Percentiles rank a stretch among this genome's conserved stretches.
Evolutionary conservation across 2,329 filamentous ascomycete genomes (phyloP).

Genomic region (Monosporascus sp.): DNA sequence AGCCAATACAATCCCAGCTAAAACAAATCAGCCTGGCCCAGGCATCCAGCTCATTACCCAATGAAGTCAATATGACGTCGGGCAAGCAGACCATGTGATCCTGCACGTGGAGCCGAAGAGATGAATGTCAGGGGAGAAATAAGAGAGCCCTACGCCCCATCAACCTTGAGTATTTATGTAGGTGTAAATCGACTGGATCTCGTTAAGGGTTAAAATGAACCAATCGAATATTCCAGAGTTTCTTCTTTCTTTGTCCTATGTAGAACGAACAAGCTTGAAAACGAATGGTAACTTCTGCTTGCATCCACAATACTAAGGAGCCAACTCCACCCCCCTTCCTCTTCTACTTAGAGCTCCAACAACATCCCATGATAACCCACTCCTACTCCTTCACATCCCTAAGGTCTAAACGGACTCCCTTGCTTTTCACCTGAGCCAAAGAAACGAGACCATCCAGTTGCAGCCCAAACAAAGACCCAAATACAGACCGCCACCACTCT

Average conservation of each 20-base stretch:
- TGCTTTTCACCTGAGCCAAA: background rate
- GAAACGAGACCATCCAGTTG: background rate
- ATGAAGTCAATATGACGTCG: background rate
- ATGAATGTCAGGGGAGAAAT: background rate
- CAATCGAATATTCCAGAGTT: too few relatives aligned
- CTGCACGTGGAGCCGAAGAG: background rate
- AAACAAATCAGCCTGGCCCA: background rate
- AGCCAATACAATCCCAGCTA: background rate
- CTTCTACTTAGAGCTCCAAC: background rate
- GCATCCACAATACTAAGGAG: conserved; percentile 10
- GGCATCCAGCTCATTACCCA: background rate
- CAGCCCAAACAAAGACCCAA: background rate
- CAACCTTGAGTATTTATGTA: background rate
- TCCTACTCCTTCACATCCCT: background rate
- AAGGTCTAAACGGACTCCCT: background rate
- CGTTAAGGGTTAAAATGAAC: too few relatives aligned
- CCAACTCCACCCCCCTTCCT: background rate
- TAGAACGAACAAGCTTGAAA: too few relatives aligned
- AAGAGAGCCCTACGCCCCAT: too few relatives aligned
- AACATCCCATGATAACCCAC: background rate
- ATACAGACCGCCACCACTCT: background rate
- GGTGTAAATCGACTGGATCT: background rate
- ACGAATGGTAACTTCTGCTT: background rate
- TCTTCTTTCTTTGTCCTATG: too few relatives aligned
- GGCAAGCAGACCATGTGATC: background rate